Percentiles rank a stretch among this genome's conserved stretches.
Conservation (phyloP, 2,329 filamentous ascomycete species). For the Aspergillus aculeatinus region DNA sequence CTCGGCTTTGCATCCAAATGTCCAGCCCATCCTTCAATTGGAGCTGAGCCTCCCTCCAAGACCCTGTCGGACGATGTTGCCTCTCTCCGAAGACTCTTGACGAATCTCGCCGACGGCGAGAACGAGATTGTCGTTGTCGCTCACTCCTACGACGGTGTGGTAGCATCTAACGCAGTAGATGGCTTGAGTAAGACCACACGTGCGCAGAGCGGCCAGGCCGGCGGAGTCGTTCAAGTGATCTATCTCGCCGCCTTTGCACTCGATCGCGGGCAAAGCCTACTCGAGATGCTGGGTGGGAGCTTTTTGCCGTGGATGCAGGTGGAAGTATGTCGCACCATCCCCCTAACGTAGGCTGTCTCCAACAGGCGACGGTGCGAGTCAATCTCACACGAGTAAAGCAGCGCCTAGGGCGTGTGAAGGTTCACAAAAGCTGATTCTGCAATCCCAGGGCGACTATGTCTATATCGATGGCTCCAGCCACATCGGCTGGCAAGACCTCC, state of each 20-base stretch:
- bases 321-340: slow-evolving; percentile 16
- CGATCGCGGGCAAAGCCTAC: slow-evolving; percentile 34
- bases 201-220: slow-evolving; percentile 22
- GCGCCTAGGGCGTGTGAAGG: no score
- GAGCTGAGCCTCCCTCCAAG: slow-evolving; percentile 32
- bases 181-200: slow-evolving; percentile 28
- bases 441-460: slow-evolving; percentile 20
- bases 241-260: slow-evolving; percentile 39
- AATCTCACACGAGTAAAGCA: no score
- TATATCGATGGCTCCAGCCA: slow-evolving; percentile 7
- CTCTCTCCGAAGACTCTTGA: slow-evolving; percentile 20
- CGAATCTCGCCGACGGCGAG: slow-evolving; percentile 27
- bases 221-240: slow-evolving; percentile 31
- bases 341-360: no score
- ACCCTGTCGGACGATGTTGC: slow-evolving; percentile 37
- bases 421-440: neutral
- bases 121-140: slow-evolving; percentile 29
- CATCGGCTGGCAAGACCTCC: slow-evolving; percentile 33
- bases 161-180: slow-evolving; percentile 29
- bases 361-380: no score
- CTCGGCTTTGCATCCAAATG: no score
- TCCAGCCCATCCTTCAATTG: slow-evolving; percentile 29
- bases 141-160: slow-evolving; percentile 39
- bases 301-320: slow-evolving; percentile 22
- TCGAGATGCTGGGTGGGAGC: slow-evolving; percentile 27